A percentile compares a stretch with the other conserved stretches of the same genome.
Evolutionary conservation across 495 filamentous ascomycete genomes (phyloP).

Genomic region (Neurospora sp.): DNA sequence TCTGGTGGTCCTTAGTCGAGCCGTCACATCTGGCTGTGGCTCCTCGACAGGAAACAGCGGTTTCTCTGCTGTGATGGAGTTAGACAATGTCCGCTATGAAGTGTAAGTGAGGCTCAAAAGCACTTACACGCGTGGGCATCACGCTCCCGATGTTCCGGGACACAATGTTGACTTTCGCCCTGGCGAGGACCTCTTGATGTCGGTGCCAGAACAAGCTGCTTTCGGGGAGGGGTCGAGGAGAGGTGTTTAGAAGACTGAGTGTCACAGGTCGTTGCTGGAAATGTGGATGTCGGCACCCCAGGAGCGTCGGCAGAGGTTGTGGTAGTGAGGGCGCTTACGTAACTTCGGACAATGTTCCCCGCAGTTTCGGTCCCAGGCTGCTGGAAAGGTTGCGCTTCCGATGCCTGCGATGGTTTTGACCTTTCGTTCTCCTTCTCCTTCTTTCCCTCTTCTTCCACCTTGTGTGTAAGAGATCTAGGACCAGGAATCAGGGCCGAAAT

Average conservation of each 20-base stretch:
- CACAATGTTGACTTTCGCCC: not conserved
- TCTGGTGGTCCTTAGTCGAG: too few species aligned
- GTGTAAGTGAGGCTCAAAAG: not conserved
- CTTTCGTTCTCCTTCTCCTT: not conserved
- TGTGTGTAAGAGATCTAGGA: not conserved
- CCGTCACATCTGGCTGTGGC: too few species aligned
- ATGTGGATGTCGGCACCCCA: not conserved
- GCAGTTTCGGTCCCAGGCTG: not conserved
- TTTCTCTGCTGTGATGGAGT: not conserved
- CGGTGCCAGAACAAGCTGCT: not conserved
- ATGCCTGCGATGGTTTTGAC: not conserved
- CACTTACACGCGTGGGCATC: too few species aligned
- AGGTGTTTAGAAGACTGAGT: not conserved
- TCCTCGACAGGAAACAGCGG: too few species aligned
- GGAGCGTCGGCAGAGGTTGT: not conserved
- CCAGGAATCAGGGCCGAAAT: not conserved
- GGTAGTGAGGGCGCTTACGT: not conserved
- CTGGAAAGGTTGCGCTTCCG: not conserved
- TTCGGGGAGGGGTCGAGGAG: not conserved
- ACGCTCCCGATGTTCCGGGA: not conserved
- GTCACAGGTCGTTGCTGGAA: not conserved
- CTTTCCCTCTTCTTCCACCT: not conserved
- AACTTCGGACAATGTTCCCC: not conserved
- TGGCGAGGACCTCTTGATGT: not conserved
- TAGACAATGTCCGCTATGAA: not conserved